Conservation (phyloP, 129 eudicot species). For the Pittosporum tobira region DNA sequence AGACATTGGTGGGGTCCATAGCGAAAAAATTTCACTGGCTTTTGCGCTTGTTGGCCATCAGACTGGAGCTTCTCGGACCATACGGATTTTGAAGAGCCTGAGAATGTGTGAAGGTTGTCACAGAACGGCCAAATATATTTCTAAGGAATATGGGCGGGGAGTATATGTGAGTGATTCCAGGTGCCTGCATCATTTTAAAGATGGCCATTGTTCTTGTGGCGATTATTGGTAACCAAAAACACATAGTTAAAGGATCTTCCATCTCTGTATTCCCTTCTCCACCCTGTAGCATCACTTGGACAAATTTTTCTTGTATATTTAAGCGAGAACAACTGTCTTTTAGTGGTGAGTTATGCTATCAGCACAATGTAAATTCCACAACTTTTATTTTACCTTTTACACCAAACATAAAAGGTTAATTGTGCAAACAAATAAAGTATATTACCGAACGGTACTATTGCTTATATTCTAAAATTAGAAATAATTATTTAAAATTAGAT, state of each 20-base stretch:
- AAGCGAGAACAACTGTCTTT: too few species aligned
- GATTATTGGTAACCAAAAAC: slow-evolving; percentile 45
- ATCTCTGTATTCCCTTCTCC: neutral
- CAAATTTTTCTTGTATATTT: neutral
- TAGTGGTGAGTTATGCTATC: too few species aligned
- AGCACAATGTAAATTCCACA: too few species aligned
- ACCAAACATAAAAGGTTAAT: too few species aligned
- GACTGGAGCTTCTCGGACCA: slow-evolving; percentile 13
- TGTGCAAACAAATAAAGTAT: too few species aligned
- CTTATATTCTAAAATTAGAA: too few species aligned
- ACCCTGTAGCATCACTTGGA: neutral
- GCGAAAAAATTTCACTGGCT: slow-evolving; percentile 54
- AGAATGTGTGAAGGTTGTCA: slow-evolving; percentile 56
- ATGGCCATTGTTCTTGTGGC: slow-evolving; percentile 51
- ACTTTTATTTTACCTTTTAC: too few species aligned
- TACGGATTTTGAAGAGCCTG: slow-evolving; percentile 40
- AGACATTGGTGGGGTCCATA: slow-evolving; percentile 35
- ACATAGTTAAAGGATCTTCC: neutral
- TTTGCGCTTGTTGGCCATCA: slow-evolving; percentile 26
- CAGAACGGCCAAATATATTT: slow-evolving; percentile 30
- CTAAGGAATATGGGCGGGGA: slow-evolving; percentile 29
- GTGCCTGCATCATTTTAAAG: slow-evolving; percentile 45
- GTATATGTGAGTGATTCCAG: slow-evolving; percentile 37
- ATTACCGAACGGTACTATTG: too few species aligned
- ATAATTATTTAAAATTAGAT: too few species aligned